Evolutionary conservation across 1,139 yeast species (phyloP).

Genomic region (Kluyveromyces sp.): DNA sequence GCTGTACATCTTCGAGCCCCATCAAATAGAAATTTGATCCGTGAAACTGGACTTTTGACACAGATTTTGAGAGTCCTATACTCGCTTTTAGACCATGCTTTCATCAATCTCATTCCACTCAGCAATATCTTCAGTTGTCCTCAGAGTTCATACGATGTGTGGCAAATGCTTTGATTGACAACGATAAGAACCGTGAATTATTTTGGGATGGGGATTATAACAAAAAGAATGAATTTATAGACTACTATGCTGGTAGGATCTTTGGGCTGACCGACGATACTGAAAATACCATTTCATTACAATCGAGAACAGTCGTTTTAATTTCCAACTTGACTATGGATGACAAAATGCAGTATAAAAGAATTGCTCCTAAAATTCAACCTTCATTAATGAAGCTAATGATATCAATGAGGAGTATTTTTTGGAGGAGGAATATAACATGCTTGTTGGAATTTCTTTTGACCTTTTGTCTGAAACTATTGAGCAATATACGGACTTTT

Average conservation of each 20-base stretch:
- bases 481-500: constrained; percentile 1
- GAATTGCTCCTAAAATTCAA: constrained; percentile 10
- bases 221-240: constrained; percentile 10
- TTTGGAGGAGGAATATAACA: constrained; percentile 11
- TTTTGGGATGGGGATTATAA: constrained; percentile 10
- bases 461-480: constrained; percentile 19
- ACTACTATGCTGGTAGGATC: constrained; percentile 16
- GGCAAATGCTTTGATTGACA: constrained; percentile 28
- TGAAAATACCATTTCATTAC: constrained; percentile 13
- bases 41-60: constrained; percentile 22
- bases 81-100: constrained; percentile 12
- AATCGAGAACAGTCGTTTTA: constrained; percentile 23
- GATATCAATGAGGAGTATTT: constrained; percentile 7
- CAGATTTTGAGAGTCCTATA: constrained; percentile 15
- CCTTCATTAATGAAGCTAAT: constrained; percentile 15
- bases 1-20: constrained; percentile 26
- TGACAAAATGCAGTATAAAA: constrained; percentile 14
- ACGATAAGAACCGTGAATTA: constrained; percentile 23
- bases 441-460: constrained; percentile 14
- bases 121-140: constrained; percentile 14
- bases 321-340: constrained; percentile 24
- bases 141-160: constrained; percentile 27
- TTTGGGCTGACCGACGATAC: constrained; percentile 8
- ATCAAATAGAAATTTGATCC: constrained; percentile 23
- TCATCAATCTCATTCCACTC: constrained; percentile 4